These are phyloP conservation scores for Lycium barbarum DNA, from an alignment of 257 asterid species.

Conservation along the genomic window DNA sequence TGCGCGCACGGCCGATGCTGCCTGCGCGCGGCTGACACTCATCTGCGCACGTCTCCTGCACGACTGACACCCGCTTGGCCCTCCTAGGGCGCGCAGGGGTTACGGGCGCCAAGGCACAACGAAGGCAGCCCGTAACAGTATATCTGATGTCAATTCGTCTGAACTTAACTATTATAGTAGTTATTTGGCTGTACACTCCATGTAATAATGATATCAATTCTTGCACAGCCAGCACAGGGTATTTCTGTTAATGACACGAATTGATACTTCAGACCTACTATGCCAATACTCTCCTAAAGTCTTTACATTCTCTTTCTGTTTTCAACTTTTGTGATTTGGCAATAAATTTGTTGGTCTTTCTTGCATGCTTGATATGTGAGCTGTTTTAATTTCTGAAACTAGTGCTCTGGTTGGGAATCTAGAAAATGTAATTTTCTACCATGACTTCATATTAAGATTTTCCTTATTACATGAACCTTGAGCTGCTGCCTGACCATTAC, in stretches of 20 bases:
- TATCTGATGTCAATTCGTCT: constrained; percentile 4
- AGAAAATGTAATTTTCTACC: neutral
- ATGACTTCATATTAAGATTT: neutral
- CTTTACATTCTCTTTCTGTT: neutral
- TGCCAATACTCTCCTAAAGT: neutral
- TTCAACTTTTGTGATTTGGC: constrained; percentile 15
- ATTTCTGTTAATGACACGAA: neutral
- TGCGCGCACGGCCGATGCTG: too few relatives aligned
- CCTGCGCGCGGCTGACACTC: too few relatives aligned
- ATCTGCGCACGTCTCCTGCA: too few relatives aligned
- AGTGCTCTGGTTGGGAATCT: neutral
- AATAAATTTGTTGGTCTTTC: constrained; percentile 3
- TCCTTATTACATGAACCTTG: constrained; percentile 1
- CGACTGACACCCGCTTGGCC: too few relatives aligned
- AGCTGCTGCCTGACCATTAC: neutral
- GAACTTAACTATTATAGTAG: neutral
- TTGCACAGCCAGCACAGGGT: neutral
- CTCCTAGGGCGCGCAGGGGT: too few relatives aligned
- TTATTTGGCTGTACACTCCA: neutral
- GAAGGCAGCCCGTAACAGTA: too few relatives aligned
- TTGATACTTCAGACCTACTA: neutral
- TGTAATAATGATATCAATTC: constrained; percentile 6
- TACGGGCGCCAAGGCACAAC: too few relatives aligned
- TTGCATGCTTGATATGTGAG: constrained; percentile 11
- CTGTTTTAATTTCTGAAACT: neutral